phyloP scores from a whole-genome alignment of 805 yeast species.

The Jamesozyma lodderae region DNA sequence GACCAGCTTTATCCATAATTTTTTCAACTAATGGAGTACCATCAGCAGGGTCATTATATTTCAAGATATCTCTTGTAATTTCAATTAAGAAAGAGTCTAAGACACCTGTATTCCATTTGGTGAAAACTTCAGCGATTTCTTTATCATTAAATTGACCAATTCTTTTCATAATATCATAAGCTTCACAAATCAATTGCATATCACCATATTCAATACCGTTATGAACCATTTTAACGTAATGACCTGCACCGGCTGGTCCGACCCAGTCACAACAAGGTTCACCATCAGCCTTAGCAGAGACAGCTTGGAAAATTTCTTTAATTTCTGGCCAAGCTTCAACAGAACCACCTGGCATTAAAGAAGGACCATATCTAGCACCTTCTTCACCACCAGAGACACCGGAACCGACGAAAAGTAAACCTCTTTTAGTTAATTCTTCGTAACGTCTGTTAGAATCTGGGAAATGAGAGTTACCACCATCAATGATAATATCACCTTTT shows the following conservation, averaged over 20 bases:
- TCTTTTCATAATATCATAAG: slow-evolving; percentile 92
- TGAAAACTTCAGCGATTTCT: slow-evolving; percentile 89
- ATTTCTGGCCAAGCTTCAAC: slow-evolving; percentile 98
- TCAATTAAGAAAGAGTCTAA: slow-evolving; percentile 94
- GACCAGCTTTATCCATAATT: slow-evolving; percentile 95
- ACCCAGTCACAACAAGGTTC: slow-evolving; percentile 99
- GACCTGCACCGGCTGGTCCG: slow-evolving; percentile 98
- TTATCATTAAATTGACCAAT: slow-evolving; percentile 80
- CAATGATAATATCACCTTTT: slow-evolving; percentile 95
- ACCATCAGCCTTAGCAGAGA: slow-evolving; percentile 93
- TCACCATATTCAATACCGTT: slow-evolving; percentile 99
- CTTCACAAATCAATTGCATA: slow-evolving; percentile 98
- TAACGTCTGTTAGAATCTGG: slow-evolving; percentile 97
- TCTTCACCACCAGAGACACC: slow-evolving; percentile 99
- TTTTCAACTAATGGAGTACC: slow-evolving; percentile 93
- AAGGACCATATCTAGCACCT: slow-evolving; percentile 99
- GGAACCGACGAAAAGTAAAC: slow-evolving; percentile 88
- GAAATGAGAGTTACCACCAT: slow-evolving; percentile 99
- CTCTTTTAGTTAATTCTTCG: slow-evolving; percentile 79
- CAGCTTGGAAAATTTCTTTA: slow-evolving; percentile 91
- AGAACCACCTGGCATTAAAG: slow-evolving; percentile 99
- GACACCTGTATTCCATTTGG: slow-evolving; percentile 94
- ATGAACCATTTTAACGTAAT: slow-evolving; percentile 98
- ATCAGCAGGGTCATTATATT: slow-evolving; percentile 80
- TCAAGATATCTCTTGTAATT: slow-evolving; percentile 91